These are phyloP conservation scores for Saturnispora bothae DNA, from an alignment of 805 yeast species.

Conservation along the genomic window DNA sequence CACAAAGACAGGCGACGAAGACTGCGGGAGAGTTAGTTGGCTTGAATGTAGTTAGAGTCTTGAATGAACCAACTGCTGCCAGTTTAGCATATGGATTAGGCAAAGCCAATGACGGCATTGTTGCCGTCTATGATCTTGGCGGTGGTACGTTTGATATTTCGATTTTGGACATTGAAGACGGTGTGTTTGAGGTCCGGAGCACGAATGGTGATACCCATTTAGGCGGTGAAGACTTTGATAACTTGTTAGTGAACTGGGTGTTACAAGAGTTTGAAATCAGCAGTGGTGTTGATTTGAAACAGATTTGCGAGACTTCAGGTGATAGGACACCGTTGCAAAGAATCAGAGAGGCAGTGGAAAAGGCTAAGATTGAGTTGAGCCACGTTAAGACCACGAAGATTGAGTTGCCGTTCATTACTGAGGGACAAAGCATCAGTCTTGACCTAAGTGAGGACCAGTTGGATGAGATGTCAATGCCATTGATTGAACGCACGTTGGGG, in stretches of 20 bases:
- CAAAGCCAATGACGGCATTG: constrained; percentile 49
- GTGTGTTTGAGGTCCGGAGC: constrained; percentile 92
- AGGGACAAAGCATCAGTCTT: constrained; percentile 32
- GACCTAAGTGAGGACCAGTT: constrained; percentile 40
- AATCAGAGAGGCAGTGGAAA: constrained; percentile 80
- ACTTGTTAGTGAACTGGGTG: constrained; percentile 69
- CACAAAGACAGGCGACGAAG: constrained; percentile 86
- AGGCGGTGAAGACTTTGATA: constrained; percentile 88
- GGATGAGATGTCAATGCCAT: constrained; percentile 39
- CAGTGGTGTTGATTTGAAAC: constrained; percentile 45
- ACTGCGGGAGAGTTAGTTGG: constrained; percentile 95
- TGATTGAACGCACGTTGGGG: constrained; percentile 61
- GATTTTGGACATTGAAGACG: constrained; percentile 89
- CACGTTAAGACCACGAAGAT: constrained; percentile 62
- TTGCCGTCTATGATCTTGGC: constrained; percentile 94
- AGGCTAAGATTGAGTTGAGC: constrained; percentile 80
- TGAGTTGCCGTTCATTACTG: constrained; percentile 73
- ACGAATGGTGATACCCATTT: constrained; percentile 91
- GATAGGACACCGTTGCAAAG: constrained; percentile 78
- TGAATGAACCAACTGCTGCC: constrained; percentile 85
- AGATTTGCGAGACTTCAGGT: constrained; percentile 1
- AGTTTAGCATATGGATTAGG: constrained; percentile 81
- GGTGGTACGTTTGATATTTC: constrained; percentile 98
- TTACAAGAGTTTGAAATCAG: constrained; percentile 71
- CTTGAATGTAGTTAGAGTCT: constrained; percentile 73